These are phyloP conservation scores for Rehmannia glutinosa DNA, from an alignment of 257 asterid genomes.

Conservation along the genomic window DNA sequence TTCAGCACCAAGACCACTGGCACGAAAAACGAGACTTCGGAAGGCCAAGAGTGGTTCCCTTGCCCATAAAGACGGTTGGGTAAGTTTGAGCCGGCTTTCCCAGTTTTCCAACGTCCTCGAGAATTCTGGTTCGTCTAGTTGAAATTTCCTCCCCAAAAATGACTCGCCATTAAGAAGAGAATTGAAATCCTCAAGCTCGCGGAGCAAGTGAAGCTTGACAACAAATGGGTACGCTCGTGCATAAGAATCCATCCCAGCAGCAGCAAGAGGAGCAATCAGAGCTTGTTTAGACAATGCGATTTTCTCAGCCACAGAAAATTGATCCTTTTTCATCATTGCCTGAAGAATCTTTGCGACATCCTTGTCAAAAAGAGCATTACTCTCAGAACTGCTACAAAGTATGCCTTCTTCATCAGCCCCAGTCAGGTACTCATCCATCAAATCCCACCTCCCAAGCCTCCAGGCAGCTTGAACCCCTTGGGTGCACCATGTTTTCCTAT, in stretches of 20 bases:
- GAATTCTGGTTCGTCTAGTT: conserved; percentile 60
- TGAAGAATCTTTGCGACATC: conserved; percentile 94
- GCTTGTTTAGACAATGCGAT: conserved; percentile 84
- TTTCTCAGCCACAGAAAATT: conserved; percentile 65
- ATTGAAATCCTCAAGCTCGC: conserved; percentile 88
- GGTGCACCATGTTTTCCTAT: conserved; percentile 92
- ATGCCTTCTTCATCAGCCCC: conserved; percentile 89
- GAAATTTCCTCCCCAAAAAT: conserved; percentile 55
- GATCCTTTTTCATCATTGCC: conserved; percentile 84
- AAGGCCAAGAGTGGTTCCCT: conserved; percentile 97
- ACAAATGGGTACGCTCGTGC: conserved; percentile 93
- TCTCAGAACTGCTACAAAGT: conserved; percentile 88
- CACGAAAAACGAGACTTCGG: conserved; percentile 84
- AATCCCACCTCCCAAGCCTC: conserved; percentile 99
- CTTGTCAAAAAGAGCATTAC: conserved; percentile 91
- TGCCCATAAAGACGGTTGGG: conserved; percentile 97
- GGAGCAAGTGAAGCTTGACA: conserved; percentile 96
- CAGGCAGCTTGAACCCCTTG: conserved; percentile 99
- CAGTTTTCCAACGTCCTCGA: conserved; percentile 61
- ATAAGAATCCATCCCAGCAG: conserved; percentile 99
- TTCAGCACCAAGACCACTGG: conserved; percentile 67
- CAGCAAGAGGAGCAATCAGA: conserved; percentile 98
- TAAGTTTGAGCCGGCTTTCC: conserved; percentile 89
- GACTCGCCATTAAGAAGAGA: conserved; percentile 81
- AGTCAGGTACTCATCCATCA: conserved; percentile 85